Evolutionary conservation across 176 grass and related monocot species (phyloP).

Genomic region (Tillandsia leiboldiana): DNA sequence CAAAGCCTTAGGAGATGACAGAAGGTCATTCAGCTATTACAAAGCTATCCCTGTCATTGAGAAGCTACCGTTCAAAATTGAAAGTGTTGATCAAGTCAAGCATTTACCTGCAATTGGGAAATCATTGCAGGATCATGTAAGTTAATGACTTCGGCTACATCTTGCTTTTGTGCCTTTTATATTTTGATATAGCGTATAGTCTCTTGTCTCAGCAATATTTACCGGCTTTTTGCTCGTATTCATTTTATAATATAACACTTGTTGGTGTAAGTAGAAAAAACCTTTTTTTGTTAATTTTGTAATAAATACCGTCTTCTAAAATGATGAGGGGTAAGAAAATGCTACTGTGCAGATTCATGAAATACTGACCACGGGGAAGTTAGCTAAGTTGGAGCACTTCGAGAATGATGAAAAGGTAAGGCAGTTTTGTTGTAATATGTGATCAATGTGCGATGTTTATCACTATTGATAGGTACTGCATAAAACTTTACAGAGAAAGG

Average conservation of each 20-base stretch:
- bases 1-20: constrained; percentile 87
- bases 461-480: background rate
- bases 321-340: background rate
- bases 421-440: background rate
- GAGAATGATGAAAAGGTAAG: constrained; percentile 97
- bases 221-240: too few relatives aligned
- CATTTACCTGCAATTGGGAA: constrained; percentile 81
- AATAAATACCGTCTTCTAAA: background rate
- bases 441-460: background rate
- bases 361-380: constrained; percentile 81
- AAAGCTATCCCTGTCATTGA: constrained; percentile 89
- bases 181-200: background rate
- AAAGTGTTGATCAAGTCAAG: constrained; percentile 75
- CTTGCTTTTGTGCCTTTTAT: constrained; percentile 11
- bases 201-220: too few relatives aligned
- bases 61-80: constrained; percentile 84
- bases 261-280: background rate
- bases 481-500: too few relatives aligned
- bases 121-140: constrained; percentile 89
- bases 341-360: constrained; percentile 74
- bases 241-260: too few relatives aligned
- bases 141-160: constrained; percentile 15
- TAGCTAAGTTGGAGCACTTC: constrained; percentile 90
- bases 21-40: constrained; percentile 96
- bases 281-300: background rate